Base-by-base conservation (phyloP, 208 protist species). In the Trypanosoma caninum region DNA sequence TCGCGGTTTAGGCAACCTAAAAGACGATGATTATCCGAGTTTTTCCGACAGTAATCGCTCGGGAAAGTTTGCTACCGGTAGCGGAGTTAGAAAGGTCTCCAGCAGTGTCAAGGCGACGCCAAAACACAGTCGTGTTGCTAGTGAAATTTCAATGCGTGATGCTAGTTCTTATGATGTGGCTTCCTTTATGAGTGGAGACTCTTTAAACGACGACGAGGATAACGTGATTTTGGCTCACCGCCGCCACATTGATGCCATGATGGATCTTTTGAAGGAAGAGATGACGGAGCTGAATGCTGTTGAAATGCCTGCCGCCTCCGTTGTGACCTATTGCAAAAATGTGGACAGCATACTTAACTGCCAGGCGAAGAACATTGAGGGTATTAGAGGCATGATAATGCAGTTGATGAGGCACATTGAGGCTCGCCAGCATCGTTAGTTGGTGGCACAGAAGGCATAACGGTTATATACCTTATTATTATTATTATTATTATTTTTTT, bases 161-260 rank as follows among this genome's bases (percentile, higher is more conserved):
- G 60, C 20, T 45, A 73, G 46, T 30, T 58, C 65, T 18, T 71
- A 82, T 55, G 74, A 80, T 40, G 59, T 73, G 33, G 59, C 58
- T 66, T 76, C 66, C 34, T 79, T 79, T 61, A 64, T 73, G 33
- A 88, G 81, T 66, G 68, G 47, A 7, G 83, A 96, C 63, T 86
- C 91, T 64, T 76, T 98, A 44, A 87, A 89, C 52, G 80, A 78
- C 13, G 89, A 97, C 62, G 89, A 97, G 63, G 90, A 97, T 45
- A 87, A 94, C 37, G 63, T 97, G 9, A 95, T 97, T 44, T 42
- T 82, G 2, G 76, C 79, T 7, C 95, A 98, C 51, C 81, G 92
- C 22, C 82, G 89, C 42, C 93, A 98, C 65, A 95, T 98, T 55
- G 88, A 97, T 56, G 82, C 81, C 37, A 92, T 97, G 75, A 97